A percentile compares a stretch with the other conserved stretches of the same genome.
Evolutionary conservation across 441 rosid species (phyloP).

Genomic region (Euphorbia schlechtendalii): DNA sequence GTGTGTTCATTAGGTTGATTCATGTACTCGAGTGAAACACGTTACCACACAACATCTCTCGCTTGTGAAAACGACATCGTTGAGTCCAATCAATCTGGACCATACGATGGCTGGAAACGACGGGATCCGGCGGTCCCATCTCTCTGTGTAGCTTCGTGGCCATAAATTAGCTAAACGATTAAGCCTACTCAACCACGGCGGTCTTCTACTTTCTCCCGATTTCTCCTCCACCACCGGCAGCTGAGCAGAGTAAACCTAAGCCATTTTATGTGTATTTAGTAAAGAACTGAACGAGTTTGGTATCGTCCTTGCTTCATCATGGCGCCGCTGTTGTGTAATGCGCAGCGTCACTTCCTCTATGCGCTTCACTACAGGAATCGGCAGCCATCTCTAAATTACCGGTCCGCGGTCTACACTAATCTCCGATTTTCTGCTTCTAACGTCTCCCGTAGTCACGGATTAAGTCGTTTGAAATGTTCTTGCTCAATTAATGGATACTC

Average conservation of each 20-base stretch:
- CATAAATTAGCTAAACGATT: neutral
- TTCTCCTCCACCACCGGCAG: constrained; percentile 1
- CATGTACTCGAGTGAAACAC: constrained; percentile 19
- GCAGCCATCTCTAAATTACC: constrained; percentile 17
- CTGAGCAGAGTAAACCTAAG: neutral
- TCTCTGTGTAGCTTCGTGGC: neutral
- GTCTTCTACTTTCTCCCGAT: neutral
- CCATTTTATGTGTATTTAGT: neutral
- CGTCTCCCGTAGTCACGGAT: constrained; percentile 12
- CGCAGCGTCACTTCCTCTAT: constrained; percentile 29
- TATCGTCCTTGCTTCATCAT: constrained; percentile 20
- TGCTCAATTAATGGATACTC: constrained; percentile 58
- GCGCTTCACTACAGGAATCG: constrained; percentile 25
- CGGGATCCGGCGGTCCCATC: constrained; percentile 6
- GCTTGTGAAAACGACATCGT: constrained; percentile 12
- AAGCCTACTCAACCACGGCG: neutral
- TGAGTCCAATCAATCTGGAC: neutral
- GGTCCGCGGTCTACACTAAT: constrained; percentile 15
- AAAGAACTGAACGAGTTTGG: neutral
- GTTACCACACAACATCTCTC: constrained; percentile 9
- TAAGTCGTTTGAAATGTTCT: constrained; percentile 23
- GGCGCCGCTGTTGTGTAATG: constrained; percentile 45
- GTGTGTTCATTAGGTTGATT: constrained; percentile 18
- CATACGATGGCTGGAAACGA: neutral
- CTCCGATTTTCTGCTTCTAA: constrained; percentile 18